A percentile compares a stretch with the other conserved stretches of the same genome.
Conservation (phyloP, 164 flowering plant species). For the Magnolia sinica region DNA sequence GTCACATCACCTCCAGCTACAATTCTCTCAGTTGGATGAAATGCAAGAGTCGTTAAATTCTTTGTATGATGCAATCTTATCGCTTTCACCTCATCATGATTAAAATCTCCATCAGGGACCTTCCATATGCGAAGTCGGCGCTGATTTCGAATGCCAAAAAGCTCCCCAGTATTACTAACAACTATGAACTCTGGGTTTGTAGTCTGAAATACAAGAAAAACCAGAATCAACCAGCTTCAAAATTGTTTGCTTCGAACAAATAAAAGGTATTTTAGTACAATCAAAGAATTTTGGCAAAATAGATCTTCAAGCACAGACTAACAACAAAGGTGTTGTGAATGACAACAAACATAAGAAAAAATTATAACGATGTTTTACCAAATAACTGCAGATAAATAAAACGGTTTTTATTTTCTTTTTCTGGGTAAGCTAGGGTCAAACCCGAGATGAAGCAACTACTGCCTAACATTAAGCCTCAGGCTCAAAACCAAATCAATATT, state of each 20-base stretch:
- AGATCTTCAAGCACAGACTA: too few relatives aligned
- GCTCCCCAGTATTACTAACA: constrained; percentile 56
- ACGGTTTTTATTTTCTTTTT: too few relatives aligned
- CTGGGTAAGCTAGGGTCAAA: too few relatives aligned
- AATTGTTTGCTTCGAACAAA: not conserved
- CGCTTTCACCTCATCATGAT: constrained; percentile 39
- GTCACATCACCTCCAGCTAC: constrained; percentile 89
- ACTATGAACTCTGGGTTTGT: constrained; percentile 44
- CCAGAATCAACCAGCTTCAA: not conserved
- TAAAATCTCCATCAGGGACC: constrained; percentile 45
- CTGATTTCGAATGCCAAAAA: constrained; percentile 58
- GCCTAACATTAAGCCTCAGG: too few relatives aligned
- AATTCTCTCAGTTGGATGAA: constrained; percentile 77
- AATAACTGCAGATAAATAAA: too few relatives aligned
- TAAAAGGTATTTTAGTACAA: not conserved
- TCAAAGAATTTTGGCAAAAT: not conserved
- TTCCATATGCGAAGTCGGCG: constrained; percentile 67
- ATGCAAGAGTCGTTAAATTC: constrained; percentile 61
- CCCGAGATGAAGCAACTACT: too few relatives aligned
- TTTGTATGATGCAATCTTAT: constrained; percentile 81
- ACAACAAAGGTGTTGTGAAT: too few relatives aligned
- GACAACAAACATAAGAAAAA: too few relatives aligned
- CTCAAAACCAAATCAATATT: too few relatives aligned
- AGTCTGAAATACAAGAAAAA: constrained; percentile 40
- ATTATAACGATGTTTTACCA: too few relatives aligned